phyloP scores from a whole-genome alignment of 2,329 filamentous ascomycete genomes.

The Fusarium chaquense region DNA sequence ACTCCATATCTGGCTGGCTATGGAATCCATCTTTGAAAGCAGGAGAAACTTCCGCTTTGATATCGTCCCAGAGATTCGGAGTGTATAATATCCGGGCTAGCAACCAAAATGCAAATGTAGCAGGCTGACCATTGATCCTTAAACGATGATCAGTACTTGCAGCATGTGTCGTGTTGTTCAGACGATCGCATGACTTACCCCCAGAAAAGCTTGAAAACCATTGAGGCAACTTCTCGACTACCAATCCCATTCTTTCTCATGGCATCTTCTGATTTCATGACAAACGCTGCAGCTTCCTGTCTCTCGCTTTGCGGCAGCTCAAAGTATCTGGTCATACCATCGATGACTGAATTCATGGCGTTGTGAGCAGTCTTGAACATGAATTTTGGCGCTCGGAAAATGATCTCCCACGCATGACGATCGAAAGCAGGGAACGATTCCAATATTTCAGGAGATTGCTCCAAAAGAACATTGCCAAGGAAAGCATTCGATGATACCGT shows the following conservation, averaged over 20 bases:
- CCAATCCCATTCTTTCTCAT: neutral
- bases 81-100: neutral
- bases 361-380: neutral
- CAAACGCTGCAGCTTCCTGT: neutral
- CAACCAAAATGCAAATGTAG: neutral
- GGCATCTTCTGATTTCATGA: neutral
- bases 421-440: neutral
- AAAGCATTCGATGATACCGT: neutral
- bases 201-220: neutral
- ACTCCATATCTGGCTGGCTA: neutral
- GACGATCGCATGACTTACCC: neutral
- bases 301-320: neutral
- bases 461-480: neutral
- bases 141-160: neutral
- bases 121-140: neutral
- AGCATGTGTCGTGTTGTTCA: fast-evolving
- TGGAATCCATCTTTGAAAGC: neutral
- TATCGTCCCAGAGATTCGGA: neutral
- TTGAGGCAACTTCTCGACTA: neutral
- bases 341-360: neutral
- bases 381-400: neutral
- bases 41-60: neutral
- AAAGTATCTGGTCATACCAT: neutral
- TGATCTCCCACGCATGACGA: neutral
- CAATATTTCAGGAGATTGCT: neutral